Evolutionary conservation across 2,329 filamentous ascomycete genomes (phyloP), one percentile per base, ranked within the genome.

Genomic region (Venturiaceae sp.): DNA sequence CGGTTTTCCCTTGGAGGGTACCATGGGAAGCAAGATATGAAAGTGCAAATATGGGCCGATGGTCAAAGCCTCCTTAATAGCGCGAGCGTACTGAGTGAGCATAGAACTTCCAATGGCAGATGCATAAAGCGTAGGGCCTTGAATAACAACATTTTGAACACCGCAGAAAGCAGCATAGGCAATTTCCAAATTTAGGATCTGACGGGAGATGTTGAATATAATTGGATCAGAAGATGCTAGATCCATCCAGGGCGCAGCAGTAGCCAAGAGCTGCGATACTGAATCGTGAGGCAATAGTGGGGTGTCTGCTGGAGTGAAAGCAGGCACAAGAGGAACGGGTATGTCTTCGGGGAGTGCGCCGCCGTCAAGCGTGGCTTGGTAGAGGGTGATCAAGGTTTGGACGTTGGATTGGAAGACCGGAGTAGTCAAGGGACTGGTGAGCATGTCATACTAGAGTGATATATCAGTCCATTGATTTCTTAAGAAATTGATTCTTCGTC

Each of bases 91-190:
- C 66, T 91, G 89, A 0, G 86, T 74, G 67, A 78, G 81, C 16
- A 80, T 78, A 57, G 33, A 44, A 13, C 26, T 53, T 14, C 30
- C 46, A 19, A 58, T 21, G 36, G 13, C 19, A 14, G 52, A 26
- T 21, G 44, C 54, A 63, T 86, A 82, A 14, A 83, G 74, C 63
- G 82, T 81, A 3, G 94, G 94, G 0, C 91, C 91, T 1, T 87
- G 85, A 32, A 99, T 78, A 55, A 97, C 77, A 60, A 97, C 80
- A 71, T 88, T 95, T 58, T 85, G 84, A 53, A 94, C 82, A 36
- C 95, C 95, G 67, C 91, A 96, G 74, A 97, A 99, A 62, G 90
- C 92, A 63, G 95, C 94, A 74, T 96, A 99, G 53, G 90, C 88
- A 53, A 97, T 82, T 70, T 99, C 94, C 39, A 96, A 80, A 69